Base-by-base conservation (phyloP, 2,329 filamentous ascomycete species). In the Penicillium sp. region DNA sequence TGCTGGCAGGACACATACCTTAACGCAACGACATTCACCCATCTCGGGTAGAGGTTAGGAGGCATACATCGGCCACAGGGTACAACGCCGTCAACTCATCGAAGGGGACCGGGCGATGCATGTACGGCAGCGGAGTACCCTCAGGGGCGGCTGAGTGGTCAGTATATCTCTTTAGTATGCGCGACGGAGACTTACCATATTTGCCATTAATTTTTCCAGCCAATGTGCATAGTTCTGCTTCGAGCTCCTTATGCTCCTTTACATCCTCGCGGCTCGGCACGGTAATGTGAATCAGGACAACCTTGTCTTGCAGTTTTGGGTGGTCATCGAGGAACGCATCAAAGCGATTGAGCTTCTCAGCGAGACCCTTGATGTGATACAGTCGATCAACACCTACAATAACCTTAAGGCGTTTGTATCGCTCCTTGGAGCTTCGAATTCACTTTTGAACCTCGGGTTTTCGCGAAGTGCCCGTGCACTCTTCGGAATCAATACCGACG, bases 21-120 rank as follows among this genome's bases (percentile, higher is more conserved):
- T 71, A 95, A 96, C 0, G 89, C 92, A 16, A 97, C 92, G 12
- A 97, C 80, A 69, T 97, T 97, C 91, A 97, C 96, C 92, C 92
- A 64, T 97, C 92, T 36, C 92, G 85, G 4, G 87, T 95, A 0
- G 88, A 95, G 3, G 87, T 92, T 34, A 95, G 89, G 4, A 96
- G 79, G 65, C 90, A 95, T 41, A 88, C 87, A 65, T 95, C 91
- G 2, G 88, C 89, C 14, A 92, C 82, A 16, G 88, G 87, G 67
- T 97, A 97, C 6, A 97, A 78, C 0, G 90, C 89, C n/a, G 90
- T 89, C 30, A 97, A 81, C 72, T 96, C 91, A 52, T 95, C 88
- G 62, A 96, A 95, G 13, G 81, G 80, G 58, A 96, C 87, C 2
- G 88, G 93, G 9, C 95, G 90, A 73, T 97, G 90, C 62, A 97